Base-by-base conservation (phyloP, 2,329 filamentous ascomycete genomes). In the Fusarium drepaniforme region DNA sequence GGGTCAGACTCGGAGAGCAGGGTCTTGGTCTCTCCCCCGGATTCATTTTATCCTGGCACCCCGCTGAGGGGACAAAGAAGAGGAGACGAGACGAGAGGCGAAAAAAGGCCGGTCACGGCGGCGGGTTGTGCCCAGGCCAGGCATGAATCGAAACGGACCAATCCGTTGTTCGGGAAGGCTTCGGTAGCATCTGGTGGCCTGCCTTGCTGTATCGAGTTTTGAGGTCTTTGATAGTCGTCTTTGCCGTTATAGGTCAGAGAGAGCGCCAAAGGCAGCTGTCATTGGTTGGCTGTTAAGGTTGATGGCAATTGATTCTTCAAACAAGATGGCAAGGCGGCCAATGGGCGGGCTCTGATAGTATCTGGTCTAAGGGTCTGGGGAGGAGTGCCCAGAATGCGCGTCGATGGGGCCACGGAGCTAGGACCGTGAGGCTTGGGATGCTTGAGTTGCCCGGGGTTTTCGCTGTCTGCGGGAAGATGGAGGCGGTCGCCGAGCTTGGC, bases 251-350 rank as follows among this genome's bases (percentile, higher is more conserved):
- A 61, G 67, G 60, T 21, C 56, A 64, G 46, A 35, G 56, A 63
- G 62, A 67, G 30, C 53, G 49, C 51, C 57, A 67, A 46, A 56
- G 35, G 46, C 25, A 38, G 37, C 57, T 35, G 49, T 16, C 57
- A 79, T 79, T 79, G 77, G 77, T 30, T 46, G 49, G 56, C 28
- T 53, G 18, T 37, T 59, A 56, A 75, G 60, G 59, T 75, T 70
- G 75, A 79, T 79, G 77, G 68, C 77, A 79, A 79, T 79, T 79
- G 69, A 79, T 79, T 79, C 73, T 79, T 75, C 75, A 78, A 79
- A 79, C 77, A 66, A 64, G 72, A 69, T 73, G 72, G 64, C 76
- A 75, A 77, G 75, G 77, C 77, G 71, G 51, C 77, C 77, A 79
- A 79, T 79, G 35, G 64, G 67, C 21, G 40, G 37, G 61, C 28